A percentile compares a stretch with the other conserved stretches of the same genome.
phyloP scores from a whole-genome alignment of 805 yeast genomes.

The Cyberlindnera xishuangbannaensis region DNA sequence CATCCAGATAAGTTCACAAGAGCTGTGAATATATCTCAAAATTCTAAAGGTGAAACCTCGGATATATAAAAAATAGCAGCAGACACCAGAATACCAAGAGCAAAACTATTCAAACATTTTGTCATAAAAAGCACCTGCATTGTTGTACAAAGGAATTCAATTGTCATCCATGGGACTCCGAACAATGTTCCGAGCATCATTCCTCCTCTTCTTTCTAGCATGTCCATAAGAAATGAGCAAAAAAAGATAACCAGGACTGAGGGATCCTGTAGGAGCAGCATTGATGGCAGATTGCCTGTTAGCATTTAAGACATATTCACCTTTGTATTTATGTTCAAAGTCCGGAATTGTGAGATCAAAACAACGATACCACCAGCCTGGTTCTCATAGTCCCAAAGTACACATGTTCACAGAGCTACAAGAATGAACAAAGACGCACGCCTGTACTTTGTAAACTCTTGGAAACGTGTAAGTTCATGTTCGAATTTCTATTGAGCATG shows the following conservation, averaged over 20 bases:
- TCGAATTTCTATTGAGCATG: too few species aligned
- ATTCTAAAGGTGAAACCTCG: constrained; percentile 35
- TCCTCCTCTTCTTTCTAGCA: constrained; percentile 31
- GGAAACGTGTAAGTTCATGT: too few species aligned
- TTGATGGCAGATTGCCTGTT: constrained; percentile 39
- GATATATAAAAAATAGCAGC: constrained; percentile 33
- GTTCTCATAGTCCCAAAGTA: constrained; percentile 39
- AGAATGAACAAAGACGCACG: constrained; percentile 35
- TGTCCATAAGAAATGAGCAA: too few species aligned
- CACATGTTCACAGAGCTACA: constrained; percentile 31
- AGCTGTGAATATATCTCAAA: constrained; percentile 29
- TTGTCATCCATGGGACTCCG: constrained; percentile 30
- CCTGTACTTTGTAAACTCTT: too few species aligned
- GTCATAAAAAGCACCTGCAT: constrained; percentile 34
- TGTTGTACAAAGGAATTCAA: constrained; percentile 34
- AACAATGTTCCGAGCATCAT: constrained; percentile 26
- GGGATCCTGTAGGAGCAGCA: constrained; percentile 26
- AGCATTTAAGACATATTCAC: constrained; percentile 32
- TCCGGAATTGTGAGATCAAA: constrained; percentile 32
- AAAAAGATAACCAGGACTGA: constrained; percentile 23
- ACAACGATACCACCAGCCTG: constrained; percentile 33
- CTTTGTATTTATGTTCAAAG: constrained; percentile 25
- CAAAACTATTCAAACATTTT: constrained; percentile 5
- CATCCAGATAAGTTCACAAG: constrained; percentile 34
- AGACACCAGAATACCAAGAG: constrained; percentile 33